Evolutionary conservation across 305 asterid genomes (phyloP), one percentile per base, ranked within the genome.

Genomic region (Striga hermonthica): DNA sequence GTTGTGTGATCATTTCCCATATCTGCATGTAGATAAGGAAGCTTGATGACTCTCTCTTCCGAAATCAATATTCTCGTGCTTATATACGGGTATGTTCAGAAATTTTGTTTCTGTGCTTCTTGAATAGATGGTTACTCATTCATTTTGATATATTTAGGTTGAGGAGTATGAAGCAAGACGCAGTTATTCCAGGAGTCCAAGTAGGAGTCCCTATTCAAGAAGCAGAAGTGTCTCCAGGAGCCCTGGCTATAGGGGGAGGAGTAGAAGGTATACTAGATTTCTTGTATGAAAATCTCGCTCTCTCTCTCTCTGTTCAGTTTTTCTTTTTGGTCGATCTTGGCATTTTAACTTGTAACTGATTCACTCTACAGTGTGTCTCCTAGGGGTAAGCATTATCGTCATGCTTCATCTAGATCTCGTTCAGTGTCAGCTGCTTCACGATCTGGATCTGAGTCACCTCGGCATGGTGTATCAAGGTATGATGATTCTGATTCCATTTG

Each of bases 41-140:
- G 81, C 95, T 89, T 49, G 95, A 89, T 48, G 96, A 89, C 72
- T 83, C 96, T 63, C 79, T 83, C 72, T 89, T 89, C 70, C 81
- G 87, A 5, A 89, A 89, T 74, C 96, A 85, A 64, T 80, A 74
- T 70, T 84, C 95, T 44, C 83, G 82, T 68, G 81, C 89, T 53
- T 83, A 83, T 63, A 76, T 89, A 67, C 76, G 86, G 89, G 96
- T 89, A 81, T 54, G 77, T 70, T 56, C 3, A 5, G 36, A 70
- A 13, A 50, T 59, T 16, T 54, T 70, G 50, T 66, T 63, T 60
- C 35, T 35, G 38, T 60, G 38, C 6, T 6, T 52, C 57, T 3
- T 57, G 37, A 49, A 39, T 66, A 44, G 6, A 12, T 22, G 31
- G 41, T 36, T 73, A 36, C 60, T 69, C 54, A 57, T 54, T 14